Percentiles rank a stretch among this genome's conserved stretches.
Conservation (phyloP, 768 basidiomycete species). For the Rhodotorula babjevae region DNA sequence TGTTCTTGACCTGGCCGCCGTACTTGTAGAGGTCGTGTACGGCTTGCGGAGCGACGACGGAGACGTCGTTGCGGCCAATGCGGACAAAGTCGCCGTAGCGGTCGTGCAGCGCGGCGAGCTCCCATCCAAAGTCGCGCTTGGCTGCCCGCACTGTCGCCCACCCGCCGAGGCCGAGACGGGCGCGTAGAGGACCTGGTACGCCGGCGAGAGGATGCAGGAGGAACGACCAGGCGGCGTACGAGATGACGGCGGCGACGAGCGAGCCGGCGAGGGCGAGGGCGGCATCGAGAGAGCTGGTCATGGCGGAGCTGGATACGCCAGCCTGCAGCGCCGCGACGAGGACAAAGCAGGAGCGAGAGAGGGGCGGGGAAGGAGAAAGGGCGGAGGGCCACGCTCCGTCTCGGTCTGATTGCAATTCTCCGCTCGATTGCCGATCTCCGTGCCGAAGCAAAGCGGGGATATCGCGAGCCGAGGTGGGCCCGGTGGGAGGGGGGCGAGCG, state of each 20-base stretch:
- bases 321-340: too few species aligned
- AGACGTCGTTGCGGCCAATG: slow-evolving; percentile 11
- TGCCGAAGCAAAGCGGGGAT: too few species aligned
- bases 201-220: neutral
- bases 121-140: slow-evolving; percentile 12
- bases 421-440: too few species aligned
- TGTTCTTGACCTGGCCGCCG: neutral
- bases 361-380: too few species aligned
- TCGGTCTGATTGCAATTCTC: too few species aligned
- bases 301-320: too few species aligned
- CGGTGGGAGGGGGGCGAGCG: too few species aligned
- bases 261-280: neutral
- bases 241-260: neutral
- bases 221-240: neutral
- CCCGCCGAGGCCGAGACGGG: neutral
- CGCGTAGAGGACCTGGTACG: neutral
- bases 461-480: too few species aligned
- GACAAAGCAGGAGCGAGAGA: too few species aligned
- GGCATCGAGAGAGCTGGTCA: neutral
- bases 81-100: neutral
- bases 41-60: neutral
- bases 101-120: neutral
- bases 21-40: slow-evolving; percentile 8
- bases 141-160: slow-evolving; percentile 4
- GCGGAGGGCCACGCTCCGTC: too few species aligned